Percentiles rank a stretch among this genome's conserved stretches.
Conservation (phyloP, 2,329 filamentous ascomycete species). For the Calonectria pseudoreteaudii region DNA sequence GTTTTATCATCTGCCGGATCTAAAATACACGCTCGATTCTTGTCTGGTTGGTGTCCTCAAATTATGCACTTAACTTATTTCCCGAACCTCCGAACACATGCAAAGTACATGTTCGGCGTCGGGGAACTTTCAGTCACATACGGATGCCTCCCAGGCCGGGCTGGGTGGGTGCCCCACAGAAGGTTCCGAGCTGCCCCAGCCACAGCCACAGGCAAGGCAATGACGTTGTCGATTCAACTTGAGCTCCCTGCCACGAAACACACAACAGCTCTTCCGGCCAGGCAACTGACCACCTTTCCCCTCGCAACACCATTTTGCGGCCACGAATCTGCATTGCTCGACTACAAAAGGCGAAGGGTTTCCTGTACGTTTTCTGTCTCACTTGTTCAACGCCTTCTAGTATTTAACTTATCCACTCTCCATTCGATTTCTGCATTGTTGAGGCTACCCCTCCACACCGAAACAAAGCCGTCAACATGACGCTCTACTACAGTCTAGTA, state of each 20-base stretch:
- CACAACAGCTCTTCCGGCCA: slow-evolving; percentile 39
- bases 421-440: slow-evolving; percentile 9
- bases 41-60: not conserved
- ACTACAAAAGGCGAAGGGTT: slow-evolving; percentile 16
- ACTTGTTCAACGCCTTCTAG: not conserved
- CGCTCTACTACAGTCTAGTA: slow-evolving; percentile 69
- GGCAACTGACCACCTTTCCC: slow-evolving; percentile 48
- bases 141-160: slow-evolving; percentile 19
- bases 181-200: slow-evolving; percentile 15
- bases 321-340: not conserved
- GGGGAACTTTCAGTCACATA: not conserved
- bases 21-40: not conserved
- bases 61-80: not conserved
- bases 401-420: not conserved
- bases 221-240: slow-evolving; percentile 49
- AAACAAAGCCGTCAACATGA: slow-evolving; percentile 58
- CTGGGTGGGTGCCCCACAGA: slow-evolving; percentile 23
- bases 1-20: not conserved
- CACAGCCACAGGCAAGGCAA: slow-evolving; percentile 44
- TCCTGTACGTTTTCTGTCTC: slow-evolving; percentile 9
- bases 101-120: not conserved
- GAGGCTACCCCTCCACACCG: slow-evolving; percentile 40
- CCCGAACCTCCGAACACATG: not conserved
- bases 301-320: slow-evolving; percentile 27
- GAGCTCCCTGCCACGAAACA: slow-evolving; percentile 24